phyloP scores from a whole-genome alignment of 345 rosid genomes.

The Hypericum androsaemum region DNA sequence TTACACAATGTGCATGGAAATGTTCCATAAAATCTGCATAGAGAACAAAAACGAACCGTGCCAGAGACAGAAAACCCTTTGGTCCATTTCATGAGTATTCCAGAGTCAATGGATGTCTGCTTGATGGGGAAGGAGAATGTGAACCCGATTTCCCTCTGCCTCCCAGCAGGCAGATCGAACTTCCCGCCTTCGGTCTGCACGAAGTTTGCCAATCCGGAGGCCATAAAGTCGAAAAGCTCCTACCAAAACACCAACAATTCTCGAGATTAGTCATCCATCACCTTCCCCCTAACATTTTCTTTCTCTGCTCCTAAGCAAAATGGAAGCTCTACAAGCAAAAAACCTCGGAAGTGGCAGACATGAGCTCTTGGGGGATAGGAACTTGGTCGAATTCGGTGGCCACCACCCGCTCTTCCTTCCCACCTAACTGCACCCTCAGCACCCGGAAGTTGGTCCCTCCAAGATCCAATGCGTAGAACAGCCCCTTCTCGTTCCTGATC shows the following conservation, averaged over 20 bases:
- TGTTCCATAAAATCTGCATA: too few relatives aligned
- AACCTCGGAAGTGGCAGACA: conserved; percentile 71
- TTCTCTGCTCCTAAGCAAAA: not conserved
- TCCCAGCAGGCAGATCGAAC: conserved; percentile 44
- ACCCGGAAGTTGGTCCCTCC: conserved; percentile 85
- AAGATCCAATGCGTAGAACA: conserved; percentile 86
- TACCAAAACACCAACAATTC: conserved; percentile 5
- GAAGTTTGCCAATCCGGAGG: conserved; percentile 45
- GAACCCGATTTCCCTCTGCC: conserved; percentile 70
- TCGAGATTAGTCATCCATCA: not conserved
- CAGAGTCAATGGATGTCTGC: conserved; percentile 68
- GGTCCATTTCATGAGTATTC: conserved; percentile 74
- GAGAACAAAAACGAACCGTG: conserved; percentile 56
- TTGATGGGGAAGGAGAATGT: conserved; percentile 84
- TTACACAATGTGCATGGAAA: too few relatives aligned
- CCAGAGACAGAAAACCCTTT: conserved; percentile 82
- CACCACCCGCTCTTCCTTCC: conserved; percentile 46
- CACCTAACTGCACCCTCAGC: conserved; percentile 66
- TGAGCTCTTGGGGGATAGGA: conserved; percentile 63
- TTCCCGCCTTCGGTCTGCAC: conserved; percentile 39
- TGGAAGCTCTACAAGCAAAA: conserved; percentile 5
- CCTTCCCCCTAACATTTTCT: too few relatives aligned
- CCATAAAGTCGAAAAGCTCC: conserved; percentile 81
- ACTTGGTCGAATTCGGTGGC: conserved; percentile 60
- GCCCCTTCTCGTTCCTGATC: conserved; percentile 61